These are phyloP conservation scores for Amylostereum areolatum DNA, from an alignment of 1,284 basidiomycete genomes.

Conservation along the genomic window DNA sequence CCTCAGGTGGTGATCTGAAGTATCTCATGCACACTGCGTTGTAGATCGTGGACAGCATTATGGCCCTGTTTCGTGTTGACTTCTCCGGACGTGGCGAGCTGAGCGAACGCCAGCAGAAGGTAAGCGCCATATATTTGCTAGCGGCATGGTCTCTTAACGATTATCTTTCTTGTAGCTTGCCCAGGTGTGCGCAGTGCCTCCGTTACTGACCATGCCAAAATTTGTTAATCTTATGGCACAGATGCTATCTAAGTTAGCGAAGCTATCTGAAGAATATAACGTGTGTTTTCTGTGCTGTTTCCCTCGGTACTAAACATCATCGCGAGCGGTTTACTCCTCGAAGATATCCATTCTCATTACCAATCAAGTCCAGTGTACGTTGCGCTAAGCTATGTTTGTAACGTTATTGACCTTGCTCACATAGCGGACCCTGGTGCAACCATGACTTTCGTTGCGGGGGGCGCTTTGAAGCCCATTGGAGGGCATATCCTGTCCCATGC, in stretches of 20 bases:
- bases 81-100: constrained; percentile 89
- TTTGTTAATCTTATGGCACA: constrained; percentile 23
- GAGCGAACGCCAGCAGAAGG: constrained; percentile 90
- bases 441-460: constrained; percentile 90
- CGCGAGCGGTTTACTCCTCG: not conserved
- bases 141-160: not conserved
- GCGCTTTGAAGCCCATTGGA: constrained; percentile 81
- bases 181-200: constrained; percentile 36
- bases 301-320: constrained; percentile 6
- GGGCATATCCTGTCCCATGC: constrained; percentile 86
- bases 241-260: constrained; percentile 87
- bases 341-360: constrained; percentile 85
- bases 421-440: constrained; percentile 89
- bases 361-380: constrained; percentile 85
- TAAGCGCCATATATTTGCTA: constrained; percentile 18
- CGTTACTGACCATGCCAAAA: not conserved
- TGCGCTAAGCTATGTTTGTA: not conserved
- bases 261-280: constrained; percentile 88
- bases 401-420: constrained; percentile 9
- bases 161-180: constrained; percentile 40
- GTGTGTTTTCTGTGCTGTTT: constrained; percentile 29
- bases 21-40: not conserved
- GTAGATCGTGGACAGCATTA: constrained; percentile 89
- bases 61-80: constrained; percentile 93
- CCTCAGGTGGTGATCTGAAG: not conserved